Percentiles rank a stretch among this genome's conserved stretches.
These are phyloP conservation scores for Russula sp. DNA, from an alignment of 768 basidiomycete species.

Conservation along the genomic window DNA sequence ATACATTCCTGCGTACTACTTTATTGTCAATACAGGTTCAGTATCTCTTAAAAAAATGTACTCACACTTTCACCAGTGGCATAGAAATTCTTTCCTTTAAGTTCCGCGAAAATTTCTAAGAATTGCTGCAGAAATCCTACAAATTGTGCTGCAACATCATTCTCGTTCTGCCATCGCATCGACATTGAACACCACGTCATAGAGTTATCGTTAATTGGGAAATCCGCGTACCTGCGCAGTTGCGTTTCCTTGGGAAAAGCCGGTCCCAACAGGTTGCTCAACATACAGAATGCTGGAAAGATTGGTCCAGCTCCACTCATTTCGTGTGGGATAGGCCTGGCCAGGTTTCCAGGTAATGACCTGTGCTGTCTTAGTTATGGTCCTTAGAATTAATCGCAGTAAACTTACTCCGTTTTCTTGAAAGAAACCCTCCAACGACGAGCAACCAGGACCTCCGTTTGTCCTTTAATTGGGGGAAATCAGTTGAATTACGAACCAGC, in stretches of 20 bases:
- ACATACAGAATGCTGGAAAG: constrained; percentile 71
- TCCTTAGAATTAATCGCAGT: constrained; percentile 19
- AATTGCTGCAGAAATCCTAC: constrained; percentile 71
- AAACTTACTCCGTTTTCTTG: constrained; percentile 69
- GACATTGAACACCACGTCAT: background rate
- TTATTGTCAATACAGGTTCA: background rate
- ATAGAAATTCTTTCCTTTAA: constrained; percentile 71
- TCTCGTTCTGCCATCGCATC: constrained; percentile 42
- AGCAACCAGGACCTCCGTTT: constrained; percentile 77
- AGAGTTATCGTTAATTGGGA: background rate
- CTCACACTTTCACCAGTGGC: constrained; percentile 73
- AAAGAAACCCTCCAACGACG: constrained; percentile 67
- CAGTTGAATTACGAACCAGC: background rate
- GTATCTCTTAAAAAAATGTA: background rate
- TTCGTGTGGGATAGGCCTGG: constrained; percentile 59
- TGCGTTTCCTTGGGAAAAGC: constrained; percentile 68
- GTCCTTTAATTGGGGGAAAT: constrained; percentile 51
- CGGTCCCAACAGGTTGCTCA: constrained; percentile 79
- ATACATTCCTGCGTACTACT: constrained; percentile 72
- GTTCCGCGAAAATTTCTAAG: constrained; percentile 66
- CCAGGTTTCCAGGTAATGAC: constrained; percentile 65
- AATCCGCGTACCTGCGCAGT: constrained; percentile 43
- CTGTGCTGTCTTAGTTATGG: constrained; percentile 37
- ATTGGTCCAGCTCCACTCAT: constrained; percentile 77
- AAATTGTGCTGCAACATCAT: constrained; percentile 54